A percentile compares a stretch with the other conserved stretches of the same genome.
Conservation (phyloP, 1,284 basidiomycete genomes). For the Inonotus hispidus region DNA sequence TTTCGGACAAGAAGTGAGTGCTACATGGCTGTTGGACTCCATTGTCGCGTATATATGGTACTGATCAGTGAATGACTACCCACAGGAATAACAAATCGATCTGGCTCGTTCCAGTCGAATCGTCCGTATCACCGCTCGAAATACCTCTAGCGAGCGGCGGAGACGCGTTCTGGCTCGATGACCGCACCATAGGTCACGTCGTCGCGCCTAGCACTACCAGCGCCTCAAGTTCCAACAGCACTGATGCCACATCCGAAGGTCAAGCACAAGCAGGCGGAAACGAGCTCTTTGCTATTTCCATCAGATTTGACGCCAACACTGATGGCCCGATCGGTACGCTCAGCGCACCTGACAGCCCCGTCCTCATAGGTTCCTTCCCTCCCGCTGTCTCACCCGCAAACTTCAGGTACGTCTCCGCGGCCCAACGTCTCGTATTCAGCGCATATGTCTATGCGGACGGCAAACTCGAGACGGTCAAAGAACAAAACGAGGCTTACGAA, state of each 20-base stretch:
- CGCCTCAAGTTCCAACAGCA: neutral
- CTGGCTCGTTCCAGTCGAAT: constrained; percentile 53
- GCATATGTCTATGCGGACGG: constrained; percentile 74
- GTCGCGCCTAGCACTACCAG: constrained; percentile 31
- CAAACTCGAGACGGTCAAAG: constrained; percentile 57
- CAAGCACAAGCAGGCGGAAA: constrained; percentile 38
- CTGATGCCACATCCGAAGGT: constrained; percentile 21
- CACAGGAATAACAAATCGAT: constrained; percentile 65
- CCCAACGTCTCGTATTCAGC: constrained; percentile 60
- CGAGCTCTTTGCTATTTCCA: constrained; percentile 52
- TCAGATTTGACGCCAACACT: constrained; percentile 35
- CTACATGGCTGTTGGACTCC: neutral
- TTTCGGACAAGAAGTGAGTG: constrained; percentile 60
- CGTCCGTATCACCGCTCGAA: constrained; percentile 41
- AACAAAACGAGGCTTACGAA: constrained; percentile 66
- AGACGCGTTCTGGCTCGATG: constrained; percentile 71
- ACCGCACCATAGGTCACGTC: constrained; percentile 62
- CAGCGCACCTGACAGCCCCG: constrained; percentile 29
- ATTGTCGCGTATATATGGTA: neutral
- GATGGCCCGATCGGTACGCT: constrained; percentile 15
- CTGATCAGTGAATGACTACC: neutral
- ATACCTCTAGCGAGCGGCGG: constrained; percentile 36
- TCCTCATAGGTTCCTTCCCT: constrained; percentile 57
- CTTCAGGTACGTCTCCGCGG: constrained; percentile 60
- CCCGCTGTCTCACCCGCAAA: constrained; percentile 53